phyloP scores from a whole-genome alignment of 345 rosid species.

The Excoecaria agallocha region DNA sequence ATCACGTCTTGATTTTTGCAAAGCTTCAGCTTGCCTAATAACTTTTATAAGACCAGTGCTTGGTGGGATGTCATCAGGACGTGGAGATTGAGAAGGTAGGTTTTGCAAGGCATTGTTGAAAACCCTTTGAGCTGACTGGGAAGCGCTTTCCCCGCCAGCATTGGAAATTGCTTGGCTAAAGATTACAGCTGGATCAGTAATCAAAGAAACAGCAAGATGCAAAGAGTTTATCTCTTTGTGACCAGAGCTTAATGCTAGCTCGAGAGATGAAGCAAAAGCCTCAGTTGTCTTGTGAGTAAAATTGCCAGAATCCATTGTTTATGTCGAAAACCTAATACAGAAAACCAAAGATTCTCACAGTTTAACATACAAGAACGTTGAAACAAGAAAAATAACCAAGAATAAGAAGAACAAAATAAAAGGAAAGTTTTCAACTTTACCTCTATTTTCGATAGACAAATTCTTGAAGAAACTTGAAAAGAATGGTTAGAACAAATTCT shows the following conservation, averaged over 20 bases:
- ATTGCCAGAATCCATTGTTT: slow-evolving; percentile 79
- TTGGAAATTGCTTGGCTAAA: slow-evolving; percentile 60
- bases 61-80: slow-evolving; percentile 70
- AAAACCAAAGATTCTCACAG: background rate
- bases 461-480: background rate
- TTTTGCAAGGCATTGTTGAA: slow-evolving; percentile 69
- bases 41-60: slow-evolving; percentile 68
- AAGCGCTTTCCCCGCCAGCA: slow-evolving; percentile 57
- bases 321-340: background rate
- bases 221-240: slow-evolving; percentile 85
- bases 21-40: slow-evolving; percentile 70
- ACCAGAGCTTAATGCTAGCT: slow-evolving; percentile 54
- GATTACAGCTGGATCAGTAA: slow-evolving; percentile 69
- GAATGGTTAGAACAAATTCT: background rate
- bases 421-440: background rate
- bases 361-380: background rate
- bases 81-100: slow-evolving; percentile 75
- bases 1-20: slow-evolving; percentile 61
- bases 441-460: background rate
- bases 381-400: background rate
- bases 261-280: slow-evolving; percentile 63
- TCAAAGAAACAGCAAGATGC: slow-evolving; percentile 64
- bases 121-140: slow-evolving; percentile 61
- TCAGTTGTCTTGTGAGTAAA: slow-evolving; percentile 91
- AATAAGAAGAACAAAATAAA: background rate